Evolutionary conservation across 805 yeast species (phyloP), one percentile per base, ranked within the genome.

Genomic region (Yamadazyma sp.): DNA sequence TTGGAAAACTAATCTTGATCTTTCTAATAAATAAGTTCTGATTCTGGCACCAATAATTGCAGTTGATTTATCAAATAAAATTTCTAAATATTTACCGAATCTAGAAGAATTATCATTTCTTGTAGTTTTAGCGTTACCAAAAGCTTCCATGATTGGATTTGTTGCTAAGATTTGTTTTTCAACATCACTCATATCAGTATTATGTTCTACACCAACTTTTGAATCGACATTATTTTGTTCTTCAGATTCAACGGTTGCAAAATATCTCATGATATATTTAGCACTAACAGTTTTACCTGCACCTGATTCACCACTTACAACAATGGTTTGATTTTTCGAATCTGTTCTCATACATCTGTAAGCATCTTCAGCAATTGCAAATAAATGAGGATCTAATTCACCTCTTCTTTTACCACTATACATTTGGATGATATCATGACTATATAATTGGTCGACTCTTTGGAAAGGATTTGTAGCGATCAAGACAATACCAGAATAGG

Each of bases 221-320:
- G n/a, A 12, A 2, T 32, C 33, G 6, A 33, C 21, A 9, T 29
- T 31, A 15, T 31, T n/a, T 7, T 56, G 63, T 5, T 53, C 48
- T 5, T 60, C 68, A 38, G 64, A 69, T 42, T 91, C 97, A 11
- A 91, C 97, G 12, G 95, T 81, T 3, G 98, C 98, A 59, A 91
- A 89, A 62, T 89, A 91, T 60, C 98, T 79, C 98, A 91, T 91
- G 46, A 91, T 91, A 60, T 86, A 91, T 58, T 91, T 91, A 25
- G 98, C 98, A 44, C 93, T 81, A 27, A 91, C 98, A 4, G 98
- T 93, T 54, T 91, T 93, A 60, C 98, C 98, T 19, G 98, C 98
- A 62, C 98, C 98, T 5, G 96, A 86, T 64, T 91, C 98, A 64
- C 98, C 98, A 49, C 89, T 80, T 12, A 91, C 98, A 12, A 91